phyloP scores from a whole-genome alignment of 1,139 yeast genomes.

The Pneumocystis wakefieldiae region DNA sequence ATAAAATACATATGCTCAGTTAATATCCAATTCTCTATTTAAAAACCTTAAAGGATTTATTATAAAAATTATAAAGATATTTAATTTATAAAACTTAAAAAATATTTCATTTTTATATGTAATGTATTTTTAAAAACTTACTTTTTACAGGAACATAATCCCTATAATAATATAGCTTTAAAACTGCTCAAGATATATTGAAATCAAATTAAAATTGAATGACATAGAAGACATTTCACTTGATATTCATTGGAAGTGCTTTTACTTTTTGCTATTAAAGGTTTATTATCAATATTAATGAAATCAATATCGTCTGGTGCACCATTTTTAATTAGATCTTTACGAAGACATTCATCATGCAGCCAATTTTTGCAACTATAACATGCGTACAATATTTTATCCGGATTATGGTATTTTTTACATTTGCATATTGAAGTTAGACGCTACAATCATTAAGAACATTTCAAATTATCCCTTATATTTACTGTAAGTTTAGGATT shows the following conservation, averaged over 20 bases:
- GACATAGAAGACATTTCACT: neutral
- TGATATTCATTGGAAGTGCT: neutral
- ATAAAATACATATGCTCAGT: too few species aligned
- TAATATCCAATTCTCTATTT: too few species aligned
- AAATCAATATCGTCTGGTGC: neutral
- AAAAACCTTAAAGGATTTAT: too few species aligned
- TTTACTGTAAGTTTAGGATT: conserved; percentile 8
- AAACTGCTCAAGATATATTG: neutral
- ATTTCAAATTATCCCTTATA: neutral
- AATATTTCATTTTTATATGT: neutral
- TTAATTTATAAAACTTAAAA: too few species aligned
- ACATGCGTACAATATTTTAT: conserved; percentile 11
- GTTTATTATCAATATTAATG: neutral
- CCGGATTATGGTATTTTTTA: conserved; percentile 10
- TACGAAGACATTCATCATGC: conserved; percentile 11
- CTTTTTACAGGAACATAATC: neutral
- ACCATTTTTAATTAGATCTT: conserved; percentile 5
- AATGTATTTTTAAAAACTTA: neutral
- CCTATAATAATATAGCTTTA: neutral
- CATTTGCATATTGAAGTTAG: conserved; percentile 10
- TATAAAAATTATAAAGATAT: too few species aligned
- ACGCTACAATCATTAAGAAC: conserved; percentile 1
- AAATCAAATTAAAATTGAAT: neutral
- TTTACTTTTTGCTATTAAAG: neutral
- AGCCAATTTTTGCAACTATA: conserved; percentile 9